Evolutionary conservation across 441 rosid genomes (phyloP), one percentile per base, ranked within the genome.

Genomic region (Bocquillonia castaneifolia): DNA sequence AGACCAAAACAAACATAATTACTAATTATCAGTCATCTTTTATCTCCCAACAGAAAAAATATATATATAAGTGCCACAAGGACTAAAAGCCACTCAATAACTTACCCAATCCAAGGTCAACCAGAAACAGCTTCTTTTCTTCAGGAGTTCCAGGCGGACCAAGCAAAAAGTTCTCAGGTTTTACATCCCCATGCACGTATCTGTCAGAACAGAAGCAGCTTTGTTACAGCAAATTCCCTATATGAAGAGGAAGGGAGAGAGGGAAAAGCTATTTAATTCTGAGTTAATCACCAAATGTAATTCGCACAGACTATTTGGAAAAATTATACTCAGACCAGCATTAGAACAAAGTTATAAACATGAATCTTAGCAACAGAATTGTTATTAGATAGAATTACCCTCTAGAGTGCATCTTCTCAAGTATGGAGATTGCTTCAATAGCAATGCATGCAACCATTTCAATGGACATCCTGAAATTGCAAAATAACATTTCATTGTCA

Each of bases 391-490:
- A 20, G 20, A 31, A 36, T 76, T 66, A 89, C 96, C 99, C 99
- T 76, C 76, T 88, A 23, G 92, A 85, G 76, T 93, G 97, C 78
- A 93, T 80, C 82, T 91, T 89, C 73, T 93, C 97, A 25, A 91
- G 81, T 64, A 91, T 93, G 63, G 99, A 93, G 68, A 93, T 84
- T 36, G 95, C 93, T 79, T 93, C 99, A 54, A 93, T 89, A 20
- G 99, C 97, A 80, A 93, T 93, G 74, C 99, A 93, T 18, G 97
- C 97, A 58, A 91, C 97, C 99, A 91, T 93, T 76, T 91, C 96
- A 12, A 82, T 81, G 42, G 97, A 93, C 99, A 93, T 90, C 85
- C 96, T 89, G 82, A 26, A 71, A 56, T 31, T 51, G 55, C 42
- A 72, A 70, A 54, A 32, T 3, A 20, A 63, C 25, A 71, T 58